Evolutionary conservation across 2,329 filamentous ascomycete genomes (phyloP).

Genomic region (Pseudopyrenochaeta lycopersici): DNA sequence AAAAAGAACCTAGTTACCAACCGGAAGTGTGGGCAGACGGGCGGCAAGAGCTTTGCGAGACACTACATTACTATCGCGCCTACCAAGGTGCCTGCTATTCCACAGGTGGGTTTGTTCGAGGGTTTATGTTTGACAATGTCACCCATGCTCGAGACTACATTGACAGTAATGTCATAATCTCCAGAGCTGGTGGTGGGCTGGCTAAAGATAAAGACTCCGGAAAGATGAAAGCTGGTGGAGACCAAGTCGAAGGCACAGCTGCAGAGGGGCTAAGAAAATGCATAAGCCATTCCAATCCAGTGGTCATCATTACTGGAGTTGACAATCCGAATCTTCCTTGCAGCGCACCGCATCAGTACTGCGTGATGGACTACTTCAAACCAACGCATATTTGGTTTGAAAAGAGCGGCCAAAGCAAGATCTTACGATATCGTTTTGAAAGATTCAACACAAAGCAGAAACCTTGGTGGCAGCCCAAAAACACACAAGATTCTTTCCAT

Average conservation of each 20-base stretch:
- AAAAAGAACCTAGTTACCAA: slow-evolving; percentile 42
- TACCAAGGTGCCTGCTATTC: slow-evolving; percentile 69
- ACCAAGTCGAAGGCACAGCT: slow-evolving; percentile 54
- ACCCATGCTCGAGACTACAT: slow-evolving; percentile 66
- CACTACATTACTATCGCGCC: slow-evolving; percentile 68
- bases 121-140: slow-evolving; percentile 68
- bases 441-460: slow-evolving; percentile 62
- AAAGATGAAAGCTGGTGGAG: slow-evolving; percentile 56
- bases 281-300: slow-evolving; percentile 56
- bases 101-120: slow-evolving; percentile 59
- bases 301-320: slow-evolving; percentile 63
- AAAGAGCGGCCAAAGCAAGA: slow-evolving; percentile 53
- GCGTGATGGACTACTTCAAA: slow-evolving; percentile 74
- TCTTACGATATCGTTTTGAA: slow-evolving; percentile 72
- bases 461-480: slow-evolving; percentile 68
- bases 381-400: slow-evolving; percentile 76
- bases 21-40: slow-evolving; percentile 66
- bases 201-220: slow-evolving; percentile 56
- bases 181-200: slow-evolving; percentile 67
- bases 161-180: slow-evolving; percentile 69
- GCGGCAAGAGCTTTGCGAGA: slow-evolving; percentile 70
- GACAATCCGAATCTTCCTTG: slow-evolving; percentile 60
- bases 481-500: slow-evolving; percentile 31
- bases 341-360: slow-evolving; percentile 66
- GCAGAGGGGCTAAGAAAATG: slow-evolving; percentile 57